Evolutionary conservation across 257 asterid species (phyloP), one percentile per base, ranked within the genome.

Genomic region (Craterostigma plantagineum): DNA sequence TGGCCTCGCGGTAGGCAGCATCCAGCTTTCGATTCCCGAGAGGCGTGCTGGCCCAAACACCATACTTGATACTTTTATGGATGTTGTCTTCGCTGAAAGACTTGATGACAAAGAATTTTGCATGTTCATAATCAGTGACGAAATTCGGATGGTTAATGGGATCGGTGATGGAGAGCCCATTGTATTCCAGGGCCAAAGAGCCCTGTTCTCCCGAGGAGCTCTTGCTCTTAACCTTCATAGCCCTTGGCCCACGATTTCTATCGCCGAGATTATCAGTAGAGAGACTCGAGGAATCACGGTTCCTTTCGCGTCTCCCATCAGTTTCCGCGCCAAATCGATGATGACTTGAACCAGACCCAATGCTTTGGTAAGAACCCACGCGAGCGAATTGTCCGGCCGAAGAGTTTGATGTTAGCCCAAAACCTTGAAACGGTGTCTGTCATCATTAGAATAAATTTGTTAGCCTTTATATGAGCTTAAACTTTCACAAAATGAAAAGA

Each of bases 1-100:
- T 75, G 33, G 87, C 69, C 51, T 80, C 99, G 37, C 51, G 62
- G 61, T 68, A 90, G 27, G 94, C 95, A 57, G 94, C 92, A 75
- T 90, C 96, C 46, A 90, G 74, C 49, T 90, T 90, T 53, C 87
- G 66, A 69, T 90, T 90, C 45, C 99, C 99, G 51, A 77, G 92
- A 17, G 94, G 83, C 9, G 99, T 90, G 72, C 99, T 90, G 44
- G 99, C 86, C 99, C 99, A 90, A 46, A 79, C 72, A 37, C 62
- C 69, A 63, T 90, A 90, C 56, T 90, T 90, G 43, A 90, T 84
- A 64, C 99, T 90, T 65, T 73, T 83, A 63, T 90, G 99, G 65
- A 90, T 70, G 58, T 90, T 90, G 62, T 90, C 99, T 61, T 90
- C 99, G 18, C 93, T 90, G 71, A 90, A 90, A 61, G 99, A 90